Conservation (phyloP, 1,284 basidiomycete species). For the Lentinula novae-zelandiae region DNA sequence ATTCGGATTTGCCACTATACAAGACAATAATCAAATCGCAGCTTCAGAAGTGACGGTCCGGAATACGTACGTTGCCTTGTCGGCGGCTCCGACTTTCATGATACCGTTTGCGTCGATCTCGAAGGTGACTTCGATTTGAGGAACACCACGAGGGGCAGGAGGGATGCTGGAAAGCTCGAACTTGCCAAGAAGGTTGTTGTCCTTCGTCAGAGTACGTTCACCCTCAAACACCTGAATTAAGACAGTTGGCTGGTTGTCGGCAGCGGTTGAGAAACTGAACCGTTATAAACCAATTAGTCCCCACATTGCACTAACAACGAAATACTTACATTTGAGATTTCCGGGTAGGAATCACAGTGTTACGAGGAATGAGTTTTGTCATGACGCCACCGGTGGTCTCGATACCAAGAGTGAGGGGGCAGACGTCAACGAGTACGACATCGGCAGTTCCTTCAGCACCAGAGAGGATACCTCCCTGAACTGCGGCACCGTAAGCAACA, state of each 20-base stretch:
- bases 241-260: constrained; percentile 92
- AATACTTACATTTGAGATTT: constrained; percentile 84
- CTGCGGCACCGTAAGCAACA: constrained; percentile 95
- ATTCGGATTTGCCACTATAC: constrained; percentile 78
- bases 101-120: constrained; percentile 95
- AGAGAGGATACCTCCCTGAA: constrained; percentile 95
- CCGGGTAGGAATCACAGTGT: constrained; percentile 97
- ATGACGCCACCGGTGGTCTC: constrained; percentile 99
- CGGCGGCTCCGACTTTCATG: constrained; percentile 83
- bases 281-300: constrained; percentile 2
- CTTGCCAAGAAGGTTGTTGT: constrained; percentile 97
- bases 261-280: constrained; percentile 89
- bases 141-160: constrained; percentile 92
- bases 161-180: constrained; percentile 94
- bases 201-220: constrained; percentile 93
- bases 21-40: background rate
- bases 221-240: constrained; percentile 93
- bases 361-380: constrained; percentile 94
- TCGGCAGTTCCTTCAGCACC: constrained; percentile 82
- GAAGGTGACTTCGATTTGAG: constrained; percentile 93
- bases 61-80: constrained; percentile 82
- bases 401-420: constrained; percentile 93
- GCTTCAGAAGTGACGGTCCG: background rate
- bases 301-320: background rate
- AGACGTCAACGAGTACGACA: constrained; percentile 94